A percentile compares a stretch with the other conserved stretches of the same genome.
Evolutionary conservation across 176 grass and related monocot species (phyloP).

Genomic region (Dactylis glomerata): DNA sequence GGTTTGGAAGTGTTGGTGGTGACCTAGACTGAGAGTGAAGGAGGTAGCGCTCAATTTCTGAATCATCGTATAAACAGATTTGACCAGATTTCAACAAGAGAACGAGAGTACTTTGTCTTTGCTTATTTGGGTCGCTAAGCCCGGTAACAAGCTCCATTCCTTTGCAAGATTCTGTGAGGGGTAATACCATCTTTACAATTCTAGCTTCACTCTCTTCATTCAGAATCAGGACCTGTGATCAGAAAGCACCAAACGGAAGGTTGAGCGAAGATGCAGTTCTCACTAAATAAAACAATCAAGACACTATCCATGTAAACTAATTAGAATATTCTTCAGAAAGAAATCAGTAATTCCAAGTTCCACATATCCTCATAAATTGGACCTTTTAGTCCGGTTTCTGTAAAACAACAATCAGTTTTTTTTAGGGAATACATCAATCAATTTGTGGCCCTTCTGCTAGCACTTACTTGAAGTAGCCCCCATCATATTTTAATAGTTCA

Average conservation of each 20-base stretch:
- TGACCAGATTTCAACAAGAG: constrained; percentile 85
- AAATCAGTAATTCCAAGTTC: background rate
- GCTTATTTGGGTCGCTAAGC: constrained; percentile 65
- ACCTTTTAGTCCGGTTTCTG: constrained; percentile 3
- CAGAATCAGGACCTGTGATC: constrained; percentile 72
- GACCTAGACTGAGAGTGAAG: constrained; percentile 77
- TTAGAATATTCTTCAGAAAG: constrained; percentile 3
- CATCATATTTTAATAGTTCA: background rate
- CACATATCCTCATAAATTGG: background rate
- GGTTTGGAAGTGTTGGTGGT: constrained; percentile 60
- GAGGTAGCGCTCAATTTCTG: constrained; percentile 74
- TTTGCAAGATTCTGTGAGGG: constrained; percentile 75
- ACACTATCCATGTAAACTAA: background rate
- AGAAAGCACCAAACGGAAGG: constrained; percentile 33
- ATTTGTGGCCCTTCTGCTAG: background rate
- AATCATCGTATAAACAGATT: constrained; percentile 85
- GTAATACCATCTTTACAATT: constrained; percentile 79
- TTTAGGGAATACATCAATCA: background rate
- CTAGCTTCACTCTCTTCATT: constrained; percentile 74
- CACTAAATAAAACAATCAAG: constrained; percentile 16
- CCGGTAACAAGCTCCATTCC: constrained; percentile 68
- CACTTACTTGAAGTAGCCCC: background rate
- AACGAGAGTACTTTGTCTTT: constrained; percentile 60
- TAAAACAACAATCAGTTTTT: background rate
- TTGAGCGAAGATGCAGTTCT: constrained; percentile 27